These are phyloP conservation scores for Scedosporium boydii DNA, from an alignment of 2,329 filamentous ascomycete genomes.

Conservation along the genomic window DNA sequence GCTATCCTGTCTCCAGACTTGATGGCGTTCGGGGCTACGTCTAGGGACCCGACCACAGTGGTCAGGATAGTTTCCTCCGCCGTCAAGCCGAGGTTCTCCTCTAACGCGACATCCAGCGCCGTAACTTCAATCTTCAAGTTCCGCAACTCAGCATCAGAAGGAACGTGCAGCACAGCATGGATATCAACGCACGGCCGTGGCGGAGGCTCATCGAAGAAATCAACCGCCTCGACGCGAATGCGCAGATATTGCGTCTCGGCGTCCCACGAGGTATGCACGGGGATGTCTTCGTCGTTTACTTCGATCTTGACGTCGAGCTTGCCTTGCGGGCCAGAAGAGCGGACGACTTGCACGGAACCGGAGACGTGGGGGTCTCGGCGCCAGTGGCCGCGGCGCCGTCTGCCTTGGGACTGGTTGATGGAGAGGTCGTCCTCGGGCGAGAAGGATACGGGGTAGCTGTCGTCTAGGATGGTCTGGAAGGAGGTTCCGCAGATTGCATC, in stretches of 20 bases:
- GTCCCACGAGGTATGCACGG: conserved; percentile 22
- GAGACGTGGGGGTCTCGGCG: conserved; percentile 26
- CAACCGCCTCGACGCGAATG: conserved; percentile 26
- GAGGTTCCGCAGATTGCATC: conserved; percentile 16
- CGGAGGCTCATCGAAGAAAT: conserved; percentile 17
- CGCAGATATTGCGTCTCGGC: conserved; percentile 25
- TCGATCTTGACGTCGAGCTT: conserved; percentile 33
- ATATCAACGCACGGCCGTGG: conserved; percentile 37
- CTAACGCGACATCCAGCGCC: conserved; percentile 30
- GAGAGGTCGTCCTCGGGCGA: conserved; percentile 23
- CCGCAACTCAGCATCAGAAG: conserved; percentile 27
- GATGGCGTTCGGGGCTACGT: conserved; percentile 18
- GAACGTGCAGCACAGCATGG: conserved; percentile 36
- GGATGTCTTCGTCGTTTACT: conserved; percentile 33
- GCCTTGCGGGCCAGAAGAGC: conserved; percentile 23
- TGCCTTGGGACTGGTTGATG: conserved; percentile 23
- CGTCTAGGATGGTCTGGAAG: conserved; percentile 11
- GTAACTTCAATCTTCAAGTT: conserved; percentile 24
- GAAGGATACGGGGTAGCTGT: conserved; percentile 22
- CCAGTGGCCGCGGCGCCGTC: conserved; percentile 8
- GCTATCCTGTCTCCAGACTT: conserved; percentile 5
- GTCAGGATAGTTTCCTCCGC: conserved; percentile 21
- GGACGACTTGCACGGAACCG: conserved; percentile 36
- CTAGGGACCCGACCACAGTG: conserved; percentile 29
- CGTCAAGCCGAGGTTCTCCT: conserved; percentile 28